Percentiles rank a stretch among this genome's conserved stretches.
Conservation (phyloP, 495 filamentous ascomycete genomes). For the Staphylotrichum longicolle region DNA sequence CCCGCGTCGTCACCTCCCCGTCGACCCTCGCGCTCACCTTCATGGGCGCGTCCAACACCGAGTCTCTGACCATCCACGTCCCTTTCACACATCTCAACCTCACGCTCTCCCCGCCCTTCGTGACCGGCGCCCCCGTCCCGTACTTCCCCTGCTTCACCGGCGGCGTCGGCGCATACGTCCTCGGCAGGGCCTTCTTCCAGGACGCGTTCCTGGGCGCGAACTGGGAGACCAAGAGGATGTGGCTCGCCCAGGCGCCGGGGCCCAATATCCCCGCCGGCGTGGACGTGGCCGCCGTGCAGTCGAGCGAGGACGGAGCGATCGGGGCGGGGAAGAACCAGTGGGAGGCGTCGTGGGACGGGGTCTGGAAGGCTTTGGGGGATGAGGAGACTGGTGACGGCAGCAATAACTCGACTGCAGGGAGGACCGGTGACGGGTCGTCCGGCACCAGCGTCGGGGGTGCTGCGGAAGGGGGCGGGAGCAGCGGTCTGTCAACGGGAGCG, state of each 20-base stretch:
- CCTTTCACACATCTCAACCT: slow-evolving; percentile 19
- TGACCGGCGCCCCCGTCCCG: background rate
- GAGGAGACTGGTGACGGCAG: background rate
- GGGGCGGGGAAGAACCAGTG: background rate
- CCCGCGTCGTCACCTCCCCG: background rate
- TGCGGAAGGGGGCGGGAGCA: background rate
- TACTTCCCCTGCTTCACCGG: slow-evolving; percentile 18
- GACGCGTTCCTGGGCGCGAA: slow-evolving; percentile 15
- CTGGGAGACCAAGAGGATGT: slow-evolving; percentile 3
- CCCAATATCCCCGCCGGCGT: background rate
- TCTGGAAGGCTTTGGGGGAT: background rate
- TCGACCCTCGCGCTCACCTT: slow-evolving; percentile 12
- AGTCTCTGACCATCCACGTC: slow-evolving; percentile 5
- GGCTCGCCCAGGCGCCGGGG: slow-evolving; percentile 11
- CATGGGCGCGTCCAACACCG: slow-evolving; percentile 1
- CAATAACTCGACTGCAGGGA: background rate
- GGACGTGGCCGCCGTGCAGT: background rate
- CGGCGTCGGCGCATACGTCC: background rate
- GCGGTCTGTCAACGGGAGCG: background rate
- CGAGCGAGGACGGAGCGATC: background rate
- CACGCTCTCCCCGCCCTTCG: background rate
- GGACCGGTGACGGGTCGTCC: background rate
- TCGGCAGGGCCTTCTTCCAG: slow-evolving; percentile 16
- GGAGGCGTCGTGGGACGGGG: slow-evolving; percentile 15
- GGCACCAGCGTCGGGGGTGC: background rate